Evolutionary conservation across 345 rosid genomes (phyloP).

Genomic region (Heritiera littoralis): DNA sequence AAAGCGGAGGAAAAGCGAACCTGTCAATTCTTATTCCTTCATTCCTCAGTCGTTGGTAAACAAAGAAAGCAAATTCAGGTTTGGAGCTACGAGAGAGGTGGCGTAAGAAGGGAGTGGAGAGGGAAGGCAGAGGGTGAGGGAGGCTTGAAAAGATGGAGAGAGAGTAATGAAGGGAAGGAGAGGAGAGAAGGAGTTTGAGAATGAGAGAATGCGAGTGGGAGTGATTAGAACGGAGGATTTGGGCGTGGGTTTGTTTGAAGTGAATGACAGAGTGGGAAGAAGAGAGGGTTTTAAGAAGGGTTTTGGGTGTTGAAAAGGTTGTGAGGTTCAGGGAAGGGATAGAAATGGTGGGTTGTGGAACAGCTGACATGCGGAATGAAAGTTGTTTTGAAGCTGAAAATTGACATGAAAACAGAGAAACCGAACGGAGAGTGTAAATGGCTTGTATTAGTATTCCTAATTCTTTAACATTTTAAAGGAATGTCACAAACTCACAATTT

Average conservation of each 20-base stretch:
- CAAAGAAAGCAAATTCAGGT: constrained; percentile 33
- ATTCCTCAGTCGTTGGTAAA: constrained; percentile 38
- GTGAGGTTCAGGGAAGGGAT: constrained; percentile 13
- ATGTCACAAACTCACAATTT: constrained; percentile 54
- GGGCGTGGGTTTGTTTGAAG: constrained; percentile 52
- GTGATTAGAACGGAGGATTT: constrained; percentile 40
- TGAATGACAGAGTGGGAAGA: constrained; percentile 34
- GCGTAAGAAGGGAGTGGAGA: constrained; percentile 49
- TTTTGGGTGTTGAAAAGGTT: constrained; percentile 15
- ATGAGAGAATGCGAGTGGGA: constrained; percentile 32
- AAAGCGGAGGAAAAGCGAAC: constrained; percentile 49
- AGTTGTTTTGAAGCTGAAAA: neutral
- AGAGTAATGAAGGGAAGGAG: constrained; percentile 45
- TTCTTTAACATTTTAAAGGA: neutral
- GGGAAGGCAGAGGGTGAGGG: constrained; percentile 21
- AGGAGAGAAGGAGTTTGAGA: constrained; percentile 37
- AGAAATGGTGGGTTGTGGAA: constrained; percentile 17
- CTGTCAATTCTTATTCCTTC: constrained; percentile 39
- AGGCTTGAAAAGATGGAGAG: constrained; percentile 49
- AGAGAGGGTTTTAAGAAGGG: constrained; percentile 27
- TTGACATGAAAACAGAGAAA: neutral
- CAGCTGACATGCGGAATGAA: constrained; percentile 1
- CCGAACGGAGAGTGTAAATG: neutral
- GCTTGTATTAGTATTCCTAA: no score
- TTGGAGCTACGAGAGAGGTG: constrained; percentile 36